A percentile compares a stretch with the other conserved stretches of the same genome.
Conservation (phyloP, 148 eudicot species). For the Polygonum aviculare region DNA sequence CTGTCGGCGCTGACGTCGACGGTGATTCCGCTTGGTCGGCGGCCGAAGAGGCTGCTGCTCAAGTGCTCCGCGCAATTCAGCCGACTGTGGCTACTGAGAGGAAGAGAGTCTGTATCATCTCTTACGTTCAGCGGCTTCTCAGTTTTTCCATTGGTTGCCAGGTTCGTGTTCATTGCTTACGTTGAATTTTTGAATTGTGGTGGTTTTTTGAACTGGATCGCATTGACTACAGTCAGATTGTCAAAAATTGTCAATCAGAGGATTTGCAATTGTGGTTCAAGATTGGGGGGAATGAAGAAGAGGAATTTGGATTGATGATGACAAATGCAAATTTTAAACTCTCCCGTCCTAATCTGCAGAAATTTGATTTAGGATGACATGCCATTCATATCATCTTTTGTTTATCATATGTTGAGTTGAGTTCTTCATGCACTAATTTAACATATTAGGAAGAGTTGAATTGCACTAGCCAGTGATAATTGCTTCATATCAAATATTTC, state of each 20-base stretch:
- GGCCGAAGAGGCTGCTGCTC: slow-evolving; percentile 26
- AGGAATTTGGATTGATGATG: background rate
- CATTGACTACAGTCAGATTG: background rate
- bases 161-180: slow-evolving; percentile 19
- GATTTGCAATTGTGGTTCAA: background rate
- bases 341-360: background rate
- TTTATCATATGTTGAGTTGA: background rate
- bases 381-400: background rate
- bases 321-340: background rate
- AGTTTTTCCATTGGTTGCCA: slow-evolving; percentile 21
- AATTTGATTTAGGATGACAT: background rate
- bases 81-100: slow-evolving; percentile 37
- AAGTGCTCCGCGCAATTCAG: slow-evolving; percentile 33
- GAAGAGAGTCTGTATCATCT: slow-evolving; percentile 35
- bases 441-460: background rate
- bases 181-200: slow-evolving; percentile 3
- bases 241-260: background rate
- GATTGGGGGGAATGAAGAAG: background rate
- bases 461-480: background rate
- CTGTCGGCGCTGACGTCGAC: background rate
- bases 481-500: no score
- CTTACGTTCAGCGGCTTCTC: slow-evolving; percentile 32
- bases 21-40: background rate
- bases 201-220: background rate
- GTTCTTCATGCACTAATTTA: background rate